Conservation (phyloP, 441 rosid species). For the Erodium moschatum region DNA sequence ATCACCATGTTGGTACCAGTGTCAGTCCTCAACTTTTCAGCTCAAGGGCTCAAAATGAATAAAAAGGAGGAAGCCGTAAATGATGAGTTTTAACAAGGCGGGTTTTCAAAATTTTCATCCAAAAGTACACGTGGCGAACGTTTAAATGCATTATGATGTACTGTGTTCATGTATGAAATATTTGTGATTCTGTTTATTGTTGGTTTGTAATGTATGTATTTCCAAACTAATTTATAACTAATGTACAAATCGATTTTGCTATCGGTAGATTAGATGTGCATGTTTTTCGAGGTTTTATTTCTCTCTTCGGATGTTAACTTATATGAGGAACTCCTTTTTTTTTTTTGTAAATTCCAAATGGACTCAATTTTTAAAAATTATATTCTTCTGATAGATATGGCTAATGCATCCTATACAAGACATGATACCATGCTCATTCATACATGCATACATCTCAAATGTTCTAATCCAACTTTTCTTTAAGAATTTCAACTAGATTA, state of each 20-base stretch:
- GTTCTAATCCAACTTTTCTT: no score
- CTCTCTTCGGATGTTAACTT: no score
- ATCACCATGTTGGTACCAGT: neutral
- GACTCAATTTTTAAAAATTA: no score
- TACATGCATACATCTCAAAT: neutral
- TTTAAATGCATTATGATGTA: no score
- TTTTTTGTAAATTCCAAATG: no score
- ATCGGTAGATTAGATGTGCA: neutral
- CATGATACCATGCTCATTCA: neutral
- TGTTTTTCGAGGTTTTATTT: neutral
- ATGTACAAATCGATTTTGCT: no score
- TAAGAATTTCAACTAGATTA: no score
- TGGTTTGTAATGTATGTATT: neutral
- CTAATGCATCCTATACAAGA: no score
- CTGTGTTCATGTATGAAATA: neutral
- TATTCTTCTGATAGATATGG: no score
- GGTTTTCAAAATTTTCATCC: no score
- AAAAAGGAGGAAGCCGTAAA: neutral
- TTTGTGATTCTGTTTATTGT: neutral
- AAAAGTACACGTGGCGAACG: neutral
- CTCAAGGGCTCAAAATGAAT: neutral
- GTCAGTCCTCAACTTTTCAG: neutral
- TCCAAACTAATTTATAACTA: neutral
- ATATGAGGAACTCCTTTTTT: no score
- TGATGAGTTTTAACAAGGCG: neutral